phyloP scores from a whole-genome alignment of 2,329 filamentous ascomycete genomes.

The Pleurostoma richardsiae region DNA sequence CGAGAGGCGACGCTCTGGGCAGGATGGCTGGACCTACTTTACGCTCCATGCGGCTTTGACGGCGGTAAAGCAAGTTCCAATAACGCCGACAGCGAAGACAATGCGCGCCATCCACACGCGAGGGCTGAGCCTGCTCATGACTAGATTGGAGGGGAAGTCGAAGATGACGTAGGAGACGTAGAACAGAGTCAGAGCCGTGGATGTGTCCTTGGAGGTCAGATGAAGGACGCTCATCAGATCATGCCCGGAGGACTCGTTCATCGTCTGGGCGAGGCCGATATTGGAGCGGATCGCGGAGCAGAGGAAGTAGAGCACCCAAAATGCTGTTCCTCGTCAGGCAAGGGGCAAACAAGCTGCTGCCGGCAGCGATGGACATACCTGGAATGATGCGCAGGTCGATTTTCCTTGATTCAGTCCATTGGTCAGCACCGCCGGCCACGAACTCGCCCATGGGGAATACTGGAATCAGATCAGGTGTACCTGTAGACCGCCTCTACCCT shows the following conservation, averaged over 20 bases:
- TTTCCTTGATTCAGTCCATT: constrained; percentile 28
- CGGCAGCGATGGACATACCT: constrained; percentile 24
- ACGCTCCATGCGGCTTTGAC: constrained; percentile 80
- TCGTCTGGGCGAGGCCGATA: constrained; percentile 89
- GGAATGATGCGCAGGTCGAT: constrained; percentile 57
- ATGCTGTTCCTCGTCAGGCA: constrained; percentile 43
- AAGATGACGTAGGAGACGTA: constrained; percentile 91
- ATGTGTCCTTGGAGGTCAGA: constrained; percentile 70
- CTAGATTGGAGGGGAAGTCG: constrained; percentile 79
- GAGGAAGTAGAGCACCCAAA: constrained; percentile 88
- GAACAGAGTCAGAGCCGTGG: constrained; percentile 80
- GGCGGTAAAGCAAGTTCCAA: constrained; percentile 78
- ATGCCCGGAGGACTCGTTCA: constrained; percentile 69
- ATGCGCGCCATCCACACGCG: constrained; percentile 91
- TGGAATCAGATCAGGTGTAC: constrained; percentile 12
- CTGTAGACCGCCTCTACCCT: constrained; percentile 51
- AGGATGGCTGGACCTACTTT: constrained; percentile 48
- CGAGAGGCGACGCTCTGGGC: constrained; percentile 5
- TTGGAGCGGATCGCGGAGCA: constrained; percentile 90
- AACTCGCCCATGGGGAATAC: too few relatives aligned
- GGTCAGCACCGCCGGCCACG: too few relatives aligned
- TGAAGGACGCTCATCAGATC: constrained; percentile 69
- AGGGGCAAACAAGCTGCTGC: too few relatives aligned
- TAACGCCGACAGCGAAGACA: constrained; percentile 79
- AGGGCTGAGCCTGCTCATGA: constrained; percentile 82